Evolutionary conservation across 306 rosid species (phyloP).

Genomic region (Vigna unguiculata): DNA sequence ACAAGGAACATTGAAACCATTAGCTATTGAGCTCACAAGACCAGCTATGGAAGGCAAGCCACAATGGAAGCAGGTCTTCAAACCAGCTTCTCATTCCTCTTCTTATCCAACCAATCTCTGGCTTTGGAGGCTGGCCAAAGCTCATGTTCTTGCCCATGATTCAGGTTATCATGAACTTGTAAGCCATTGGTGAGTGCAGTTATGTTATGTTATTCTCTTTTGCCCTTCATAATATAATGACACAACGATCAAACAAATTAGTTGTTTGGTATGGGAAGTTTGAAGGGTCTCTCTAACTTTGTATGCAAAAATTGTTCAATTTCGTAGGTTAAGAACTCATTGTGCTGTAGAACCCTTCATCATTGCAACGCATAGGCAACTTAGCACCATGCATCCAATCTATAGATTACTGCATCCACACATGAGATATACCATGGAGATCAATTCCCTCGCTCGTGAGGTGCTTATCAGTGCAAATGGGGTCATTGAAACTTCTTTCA

Average conservation of each 20-base stretch:
- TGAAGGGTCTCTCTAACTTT: background rate
- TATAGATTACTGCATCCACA: conserved; percentile 56
- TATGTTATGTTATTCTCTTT: background rate
- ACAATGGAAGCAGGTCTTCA: conserved; percentile 57
- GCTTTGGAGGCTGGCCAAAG: conserved; percentile 64
- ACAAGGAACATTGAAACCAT: conserved; percentile 59
- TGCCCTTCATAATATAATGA: background rate
- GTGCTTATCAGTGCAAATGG: conserved; percentile 53
- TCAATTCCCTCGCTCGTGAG: conserved; percentile 53
- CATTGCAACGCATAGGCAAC: conserved; percentile 58
- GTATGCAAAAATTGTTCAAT: background rate
- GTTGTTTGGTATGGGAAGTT: too few relatives aligned
- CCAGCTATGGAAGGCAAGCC: conserved; percentile 49
- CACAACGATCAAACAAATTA: too few relatives aligned
- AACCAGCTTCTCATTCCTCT: conserved; percentile 46
- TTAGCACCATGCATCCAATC: conserved; percentile 60
- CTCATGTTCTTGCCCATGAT: conserved; percentile 61
- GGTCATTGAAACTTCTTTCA: conserved; percentile 51
- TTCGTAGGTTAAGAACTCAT: conserved; percentile 59
- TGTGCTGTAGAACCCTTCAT: conserved; percentile 52
- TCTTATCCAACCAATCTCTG: conserved; percentile 48
- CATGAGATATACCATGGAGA: conserved; percentile 54
- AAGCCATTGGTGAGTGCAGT: conserved; percentile 49
- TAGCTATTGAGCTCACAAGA: conserved; percentile 59
- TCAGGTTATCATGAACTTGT: conserved; percentile 56